Conservation (phyloP, 805 yeast species). For the Jamesozyma rosinii region DNA sequence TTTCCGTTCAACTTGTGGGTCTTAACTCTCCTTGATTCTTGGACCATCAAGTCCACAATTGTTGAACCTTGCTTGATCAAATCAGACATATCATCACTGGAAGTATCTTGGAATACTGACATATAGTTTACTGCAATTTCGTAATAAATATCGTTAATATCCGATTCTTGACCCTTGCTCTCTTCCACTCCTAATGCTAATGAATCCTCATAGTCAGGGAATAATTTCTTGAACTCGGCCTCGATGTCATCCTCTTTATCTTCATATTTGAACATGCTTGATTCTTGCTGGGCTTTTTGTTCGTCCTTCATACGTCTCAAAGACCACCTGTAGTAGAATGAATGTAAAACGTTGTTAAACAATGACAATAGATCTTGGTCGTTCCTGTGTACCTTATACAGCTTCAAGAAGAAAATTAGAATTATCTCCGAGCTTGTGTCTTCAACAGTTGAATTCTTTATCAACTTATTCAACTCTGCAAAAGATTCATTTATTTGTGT, state of each 20-base stretch:
- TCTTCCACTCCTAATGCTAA: conserved; percentile 19
- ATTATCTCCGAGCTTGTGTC: conserved; percentile 42
- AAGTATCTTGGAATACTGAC: conserved; percentile 30
- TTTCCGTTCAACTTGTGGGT: conserved; percentile 23
- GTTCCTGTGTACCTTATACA: conserved; percentile 32
- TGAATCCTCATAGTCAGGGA: conserved; percentile 76
- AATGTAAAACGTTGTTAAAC: conserved; percentile 42
- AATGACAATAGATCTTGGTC: conserved; percentile 19
- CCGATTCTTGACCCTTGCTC: conserved; percentile 6
- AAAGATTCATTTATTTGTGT: conserved; percentile 28
- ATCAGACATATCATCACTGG: conserved; percentile 13
- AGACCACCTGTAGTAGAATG: conserved; percentile 75
- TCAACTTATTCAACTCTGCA: conserved; percentile 28
- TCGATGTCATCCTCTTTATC: conserved; percentile 63
- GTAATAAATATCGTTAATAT: conserved; percentile 41
- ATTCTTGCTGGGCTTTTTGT: conserved; percentile 49
- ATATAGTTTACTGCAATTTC: conserved; percentile 43
- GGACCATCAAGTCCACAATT: conserved; percentile 24
- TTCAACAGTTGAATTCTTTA: conserved; percentile 37
- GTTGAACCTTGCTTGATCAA: conserved; percentile 37
- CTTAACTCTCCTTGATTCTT: conserved; percentile 17
- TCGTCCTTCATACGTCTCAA: conserved; percentile 58
- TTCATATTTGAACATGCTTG: conserved; percentile 54
- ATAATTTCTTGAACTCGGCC: conserved; percentile 67
- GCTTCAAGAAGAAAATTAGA: conserved; percentile 39